These are phyloP conservation scores for Pythium folliculosum DNA, from an alignment of 352 stramenopile genomes.

Conservation along the genomic window DNA sequence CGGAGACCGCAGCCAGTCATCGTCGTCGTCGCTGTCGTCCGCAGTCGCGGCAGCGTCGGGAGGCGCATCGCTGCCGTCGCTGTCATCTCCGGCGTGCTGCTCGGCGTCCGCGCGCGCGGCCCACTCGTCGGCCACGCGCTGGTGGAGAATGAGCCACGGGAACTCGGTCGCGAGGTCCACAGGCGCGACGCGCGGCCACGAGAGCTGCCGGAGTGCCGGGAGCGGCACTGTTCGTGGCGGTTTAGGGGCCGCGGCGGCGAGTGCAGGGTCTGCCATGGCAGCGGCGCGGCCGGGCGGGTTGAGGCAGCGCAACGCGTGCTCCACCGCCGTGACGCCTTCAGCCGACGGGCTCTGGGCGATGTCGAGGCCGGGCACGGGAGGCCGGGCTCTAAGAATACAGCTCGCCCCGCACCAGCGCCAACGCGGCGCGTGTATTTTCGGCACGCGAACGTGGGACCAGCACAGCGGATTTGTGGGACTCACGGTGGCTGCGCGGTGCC, in stretches of 20 bases:
- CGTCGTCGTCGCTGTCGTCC: background rate
- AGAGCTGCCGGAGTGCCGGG: constrained; percentile 34
- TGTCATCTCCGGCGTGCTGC: background rate
- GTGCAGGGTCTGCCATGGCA: background rate
- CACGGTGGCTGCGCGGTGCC: too few species aligned
- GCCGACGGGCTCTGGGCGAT: too few species aligned
- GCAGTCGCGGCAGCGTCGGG: background rate
- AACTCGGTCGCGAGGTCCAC: constrained; percentile 51
- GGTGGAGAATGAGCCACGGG: constrained; percentile 40
- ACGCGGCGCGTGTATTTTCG: too few species aligned
- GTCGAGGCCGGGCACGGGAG: too few species aligned
- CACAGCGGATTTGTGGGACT: too few species aligned
- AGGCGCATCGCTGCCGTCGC: background rate
- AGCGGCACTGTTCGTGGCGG: background rate
- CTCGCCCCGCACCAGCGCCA: too few species aligned
- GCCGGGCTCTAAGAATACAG: too few species aligned
- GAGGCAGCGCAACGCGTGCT: too few species aligned
- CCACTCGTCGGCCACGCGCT: constrained; percentile 12
- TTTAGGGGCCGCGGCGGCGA: background rate
- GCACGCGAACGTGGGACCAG: too few species aligned
- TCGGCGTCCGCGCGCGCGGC: background rate
- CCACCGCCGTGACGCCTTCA: too few species aligned
- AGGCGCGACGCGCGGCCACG: constrained; percentile 33
- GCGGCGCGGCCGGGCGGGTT: too few species aligned
- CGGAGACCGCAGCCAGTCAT: too few species aligned